These are phyloP conservation scores for Adansonia gregorii DNA, from an alignment of 441 rosid species.

Conservation along the genomic window DNA sequence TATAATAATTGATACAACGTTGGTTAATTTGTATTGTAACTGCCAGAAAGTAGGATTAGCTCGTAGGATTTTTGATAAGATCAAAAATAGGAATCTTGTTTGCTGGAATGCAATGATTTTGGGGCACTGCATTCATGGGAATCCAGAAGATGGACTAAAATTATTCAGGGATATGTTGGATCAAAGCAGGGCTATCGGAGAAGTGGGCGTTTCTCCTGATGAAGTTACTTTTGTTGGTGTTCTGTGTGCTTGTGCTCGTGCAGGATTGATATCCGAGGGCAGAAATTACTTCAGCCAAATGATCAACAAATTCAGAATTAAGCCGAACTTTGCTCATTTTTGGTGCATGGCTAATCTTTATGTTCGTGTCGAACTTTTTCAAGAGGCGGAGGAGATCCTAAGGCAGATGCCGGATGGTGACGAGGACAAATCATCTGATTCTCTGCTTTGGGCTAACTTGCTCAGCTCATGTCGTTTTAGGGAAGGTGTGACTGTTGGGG, in stretches of 20 bases:
- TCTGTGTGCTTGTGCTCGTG: slow-evolving; percentile 57
- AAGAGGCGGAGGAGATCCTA: slow-evolving; percentile 48
- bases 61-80: slow-evolving; percentile 42
- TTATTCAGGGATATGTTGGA: slow-evolving; percentile 42
- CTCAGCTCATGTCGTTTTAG: slow-evolving; percentile 56
- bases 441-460: slow-evolving; percentile 55
- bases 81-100: slow-evolving; percentile 40
- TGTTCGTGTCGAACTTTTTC: slow-evolving; percentile 33
- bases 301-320: slow-evolving; percentile 47
- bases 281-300: slow-evolving; percentile 45
- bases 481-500: slow-evolving; percentile 46
- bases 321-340: slow-evolving; percentile 57
- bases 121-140: slow-evolving; percentile 64
- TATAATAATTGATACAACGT: slow-evolving; percentile 44
- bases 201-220: slow-evolving; percentile 37
- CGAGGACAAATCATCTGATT: slow-evolving; percentile 44
- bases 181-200: slow-evolving; percentile 8
- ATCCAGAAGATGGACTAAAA: slow-evolving; percentile 47
- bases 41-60: slow-evolving; percentile 52
- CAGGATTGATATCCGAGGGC: slow-evolving; percentile 42
- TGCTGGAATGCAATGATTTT: slow-evolving; percentile 68
- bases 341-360: slow-evolving; percentile 70
- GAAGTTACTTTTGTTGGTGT: slow-evolving; percentile 53
- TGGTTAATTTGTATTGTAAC: slow-evolving; percentile 57
- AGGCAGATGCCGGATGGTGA: slow-evolving; percentile 40